Conservation (phyloP, 2,329 filamentous ascomycete genomes). For the Piedraia hortae region DNA sequence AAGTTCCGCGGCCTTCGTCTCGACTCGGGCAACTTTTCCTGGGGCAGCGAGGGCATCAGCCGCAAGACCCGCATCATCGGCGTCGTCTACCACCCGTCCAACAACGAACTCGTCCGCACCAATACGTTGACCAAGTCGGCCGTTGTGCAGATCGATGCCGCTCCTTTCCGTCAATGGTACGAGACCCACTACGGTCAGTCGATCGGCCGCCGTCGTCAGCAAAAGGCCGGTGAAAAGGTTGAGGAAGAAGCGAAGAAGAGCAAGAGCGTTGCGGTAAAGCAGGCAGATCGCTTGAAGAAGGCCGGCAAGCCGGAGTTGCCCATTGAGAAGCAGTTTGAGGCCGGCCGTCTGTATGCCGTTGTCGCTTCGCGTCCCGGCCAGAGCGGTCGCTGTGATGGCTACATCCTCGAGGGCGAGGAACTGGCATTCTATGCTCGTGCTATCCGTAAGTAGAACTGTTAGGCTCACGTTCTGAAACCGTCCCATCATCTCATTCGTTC, state of each 20-base stretch:
- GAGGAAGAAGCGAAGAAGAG: constrained; percentile 68
- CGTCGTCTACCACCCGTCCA: constrained; percentile 96
- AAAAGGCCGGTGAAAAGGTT: constrained; percentile 29
- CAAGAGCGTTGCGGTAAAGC: constrained; percentile 90
- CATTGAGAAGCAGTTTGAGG: constrained; percentile 98
- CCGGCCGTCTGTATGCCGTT: constrained; percentile 86
- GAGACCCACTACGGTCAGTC: constrained; percentile 94
- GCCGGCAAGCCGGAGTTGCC: constrained; percentile 76
- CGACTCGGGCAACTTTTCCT: constrained; percentile 97
- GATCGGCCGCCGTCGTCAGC: constrained; percentile 71
- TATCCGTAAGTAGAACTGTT: constrained; percentile 82
- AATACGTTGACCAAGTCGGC: constrained; percentile 99
- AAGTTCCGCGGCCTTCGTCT: constrained; percentile 98
- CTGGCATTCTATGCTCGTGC: constrained; percentile 99
- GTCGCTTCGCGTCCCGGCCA: constrained; percentile 83
- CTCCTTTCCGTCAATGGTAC: constrained; percentile 99
- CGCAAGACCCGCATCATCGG: constrained; percentile 98
- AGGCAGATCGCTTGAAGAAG: constrained; percentile 57
- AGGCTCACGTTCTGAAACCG: no score
- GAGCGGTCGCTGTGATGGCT: constrained; percentile 87
- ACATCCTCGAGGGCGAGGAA: constrained; percentile 98
- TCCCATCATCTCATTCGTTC: no score
- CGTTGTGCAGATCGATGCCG: constrained; percentile 95
- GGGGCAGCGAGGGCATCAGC: constrained; percentile 91
- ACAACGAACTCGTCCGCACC: constrained; percentile 99